Evolutionary conservation across 2,329 filamentous ascomycete genomes (phyloP).

Genomic region (Ceratocystis harringtonii): DNA sequence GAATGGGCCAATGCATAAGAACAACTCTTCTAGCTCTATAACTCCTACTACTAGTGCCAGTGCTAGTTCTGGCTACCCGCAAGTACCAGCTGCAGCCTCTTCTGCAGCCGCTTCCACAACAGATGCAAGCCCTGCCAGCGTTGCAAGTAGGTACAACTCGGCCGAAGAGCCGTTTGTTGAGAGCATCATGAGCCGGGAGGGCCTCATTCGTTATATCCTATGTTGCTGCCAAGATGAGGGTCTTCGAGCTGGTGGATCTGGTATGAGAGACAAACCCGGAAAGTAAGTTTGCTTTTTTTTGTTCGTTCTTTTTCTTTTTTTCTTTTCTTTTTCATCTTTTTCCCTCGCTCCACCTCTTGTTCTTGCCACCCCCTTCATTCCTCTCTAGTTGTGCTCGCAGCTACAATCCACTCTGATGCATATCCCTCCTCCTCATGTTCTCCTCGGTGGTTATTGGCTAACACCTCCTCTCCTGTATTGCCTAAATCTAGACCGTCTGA

Average conservation of each 20-base stretch:
- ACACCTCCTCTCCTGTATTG: background rate
- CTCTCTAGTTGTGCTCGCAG: background rate
- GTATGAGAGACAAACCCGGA: constrained; percentile 83
- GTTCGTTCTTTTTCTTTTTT: background rate
- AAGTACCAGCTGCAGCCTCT: constrained; percentile 11
- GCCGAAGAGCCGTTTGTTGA: constrained; percentile 23
- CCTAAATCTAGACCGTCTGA: constrained; percentile 48
- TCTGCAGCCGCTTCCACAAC: background rate
- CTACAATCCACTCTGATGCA: background rate
- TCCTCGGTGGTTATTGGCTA: constrained; percentile 8
- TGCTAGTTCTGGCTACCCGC: background rate
- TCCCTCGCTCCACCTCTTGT: constrained; percentile 7
- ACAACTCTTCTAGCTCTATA: background rate
- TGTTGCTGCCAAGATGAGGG: constrained; percentile 67
- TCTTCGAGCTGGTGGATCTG: constrained; percentile 41
- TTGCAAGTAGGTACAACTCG: background rate
- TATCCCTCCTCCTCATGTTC: background rate
- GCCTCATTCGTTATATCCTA: constrained; percentile 76
- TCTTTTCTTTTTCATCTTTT: background rate
- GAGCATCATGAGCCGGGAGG: constrained; percentile 65
- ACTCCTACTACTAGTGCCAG: background rate
- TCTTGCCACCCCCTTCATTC: background rate
- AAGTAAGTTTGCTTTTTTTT: constrained; percentile 42
- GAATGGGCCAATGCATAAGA: constrained; percentile 31
- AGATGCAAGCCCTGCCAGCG: background rate